phyloP scores from a whole-genome alignment of 352 stramenopile species.

The Paralagenidium karlingii region DNA sequence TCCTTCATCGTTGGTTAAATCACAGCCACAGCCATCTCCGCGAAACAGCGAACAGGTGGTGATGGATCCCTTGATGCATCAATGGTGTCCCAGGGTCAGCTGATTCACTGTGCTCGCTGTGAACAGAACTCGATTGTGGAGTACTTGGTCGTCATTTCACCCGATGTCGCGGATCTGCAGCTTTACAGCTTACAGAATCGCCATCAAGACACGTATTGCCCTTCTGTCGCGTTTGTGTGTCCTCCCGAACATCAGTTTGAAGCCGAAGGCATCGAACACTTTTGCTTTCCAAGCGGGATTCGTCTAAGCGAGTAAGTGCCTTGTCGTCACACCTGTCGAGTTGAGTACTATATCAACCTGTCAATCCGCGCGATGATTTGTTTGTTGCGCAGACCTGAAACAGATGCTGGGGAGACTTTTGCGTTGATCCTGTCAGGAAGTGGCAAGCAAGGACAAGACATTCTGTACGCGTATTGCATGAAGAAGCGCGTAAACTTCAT shows the following conservation, averaged over 20 bases:
- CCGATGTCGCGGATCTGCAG: conserved; percentile 26
- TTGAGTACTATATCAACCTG: background rate
- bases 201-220: conserved; percentile 30
- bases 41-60: too few species aligned
- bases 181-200: conserved; percentile 27
- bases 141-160: conserved; percentile 32
- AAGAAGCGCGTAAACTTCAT: conserved; percentile 16
- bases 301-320: background rate
- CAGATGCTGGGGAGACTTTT: conserved; percentile 18
- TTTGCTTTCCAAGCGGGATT: conserved; percentile 49
- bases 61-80: too few species aligned
- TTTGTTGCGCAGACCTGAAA: background rate
- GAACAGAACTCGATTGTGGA: too few species aligned
- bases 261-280: conserved; percentile 58
- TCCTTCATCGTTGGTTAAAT: too few species aligned
- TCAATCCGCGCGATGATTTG: background rate
- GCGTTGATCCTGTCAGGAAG: conserved; percentile 37
- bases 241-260: conserved; percentile 54
- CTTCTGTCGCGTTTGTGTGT: conserved; percentile 43
- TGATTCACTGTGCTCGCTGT: too few species aligned
- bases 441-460: conserved; percentile 25
- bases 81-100: too few species aligned
- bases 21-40: too few species aligned
- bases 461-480: conserved; percentile 46
- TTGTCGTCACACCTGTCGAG: background rate